Evolutionary conservation across 225 moss, liverwort and hornwort species (phyloP).

Genomic region (Thuidium tamariscinum): DNA sequence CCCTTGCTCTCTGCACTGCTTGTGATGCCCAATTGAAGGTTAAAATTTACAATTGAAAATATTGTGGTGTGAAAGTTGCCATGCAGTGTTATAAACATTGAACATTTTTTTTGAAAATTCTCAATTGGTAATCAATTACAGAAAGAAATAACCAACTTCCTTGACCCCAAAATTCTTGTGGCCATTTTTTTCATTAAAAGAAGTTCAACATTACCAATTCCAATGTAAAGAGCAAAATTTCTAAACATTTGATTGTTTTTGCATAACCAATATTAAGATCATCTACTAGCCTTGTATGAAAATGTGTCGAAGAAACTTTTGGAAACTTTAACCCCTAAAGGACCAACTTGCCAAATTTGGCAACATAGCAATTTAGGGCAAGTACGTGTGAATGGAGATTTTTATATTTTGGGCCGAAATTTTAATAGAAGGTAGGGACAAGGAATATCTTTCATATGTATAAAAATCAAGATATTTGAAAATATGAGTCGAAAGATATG

Average conservation of each 20-base stretch:
- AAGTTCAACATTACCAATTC: not conserved
- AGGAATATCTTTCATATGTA: too few species aligned
- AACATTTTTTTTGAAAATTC: too few species aligned
- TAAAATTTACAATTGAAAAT: not conserved
- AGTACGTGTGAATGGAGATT: too few species aligned
- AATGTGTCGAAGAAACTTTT: not conserved
- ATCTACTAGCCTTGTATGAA: not conserved
- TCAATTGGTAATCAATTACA: not conserved
- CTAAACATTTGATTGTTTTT: not conserved
- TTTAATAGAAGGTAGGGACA: too few species aligned
- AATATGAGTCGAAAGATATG: too few species aligned
- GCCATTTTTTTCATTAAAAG: accelerated
- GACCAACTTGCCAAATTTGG: too few species aligned
- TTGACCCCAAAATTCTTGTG: too few species aligned
- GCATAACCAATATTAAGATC: not conserved
- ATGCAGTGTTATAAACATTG: not conserved
- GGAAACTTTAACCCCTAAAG: not conserved
- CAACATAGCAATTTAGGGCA: too few species aligned
- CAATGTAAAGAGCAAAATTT: not conserved
- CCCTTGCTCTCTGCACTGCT: too few species aligned
- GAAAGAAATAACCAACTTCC: not conserved
- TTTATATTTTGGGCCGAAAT: too few species aligned
- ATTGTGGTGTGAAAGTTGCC: not conserved
- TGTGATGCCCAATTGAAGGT: not conserved
- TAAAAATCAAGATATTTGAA: too few species aligned